Base-by-base conservation (phyloP, 208 protist genomes). In the Spongospora subterranea region DNA sequence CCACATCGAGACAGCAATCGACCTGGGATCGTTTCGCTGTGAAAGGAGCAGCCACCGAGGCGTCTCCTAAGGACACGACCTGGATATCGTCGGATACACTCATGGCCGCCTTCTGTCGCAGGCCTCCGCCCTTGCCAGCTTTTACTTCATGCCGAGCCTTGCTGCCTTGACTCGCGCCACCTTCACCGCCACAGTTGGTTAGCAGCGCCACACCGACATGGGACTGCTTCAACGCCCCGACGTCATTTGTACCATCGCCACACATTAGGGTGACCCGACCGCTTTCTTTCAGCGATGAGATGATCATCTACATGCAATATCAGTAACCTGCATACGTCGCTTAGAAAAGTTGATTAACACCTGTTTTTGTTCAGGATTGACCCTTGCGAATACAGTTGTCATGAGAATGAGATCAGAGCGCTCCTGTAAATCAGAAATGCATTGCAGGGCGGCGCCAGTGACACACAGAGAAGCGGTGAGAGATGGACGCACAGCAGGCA, bases 181-280 rank as follows among this genome's bases (percentile, higher is more conserved):
- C 54, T 50, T 45, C 71, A 17, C n/a, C n/a, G 71, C 46, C 66
- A 76, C 91, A 88, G 45, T 77, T 90, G 6, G 94, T 89, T 29
- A 99, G 92, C 71, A 99, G 94, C 1, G 97, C 97, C 82, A 99
- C 95, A 88, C 99, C 99, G 0, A 99, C 97, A 93, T 99, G 96
- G 0, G 98, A 97, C 93, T 99, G 97, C 94, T 99, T 99, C 1
- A 99, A 95, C 38, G 98, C 99, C 41, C 98, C 98, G 20, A 99
- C 98, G 93, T 99, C 97, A 92, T 98, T 98, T 0, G 96, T 97
- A 53, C 97, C 97, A 93, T 98, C 97, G 53, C 97, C 97, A 92
- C 96, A 97, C 96, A 98, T 98, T 35, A 97, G 92, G 0, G 95
- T 95, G 38, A 43, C 45, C 71, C 93, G 91, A 6, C 93, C 95